These are phyloP conservation scores for Lactarius evosmus DNA, from an alignment of 768 basidiomycete genomes.

Conservation along the genomic window DNA sequence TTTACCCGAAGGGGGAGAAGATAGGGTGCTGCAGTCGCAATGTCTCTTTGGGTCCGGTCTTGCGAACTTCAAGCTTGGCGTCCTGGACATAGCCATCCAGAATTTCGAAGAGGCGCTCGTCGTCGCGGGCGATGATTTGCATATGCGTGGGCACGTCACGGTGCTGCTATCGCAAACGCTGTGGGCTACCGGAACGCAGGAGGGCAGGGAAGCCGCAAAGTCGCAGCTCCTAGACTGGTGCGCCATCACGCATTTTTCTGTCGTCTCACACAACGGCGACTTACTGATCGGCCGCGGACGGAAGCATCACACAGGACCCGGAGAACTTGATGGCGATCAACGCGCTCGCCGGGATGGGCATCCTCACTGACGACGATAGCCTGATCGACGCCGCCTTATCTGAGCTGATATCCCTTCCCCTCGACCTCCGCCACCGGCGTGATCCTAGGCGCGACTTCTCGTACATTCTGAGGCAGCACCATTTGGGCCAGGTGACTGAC, in stretches of 20 bases:
- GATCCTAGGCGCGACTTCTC: conserved; percentile 71
- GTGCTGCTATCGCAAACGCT: conserved; percentile 82
- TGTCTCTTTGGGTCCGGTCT: conserved; percentile 70
- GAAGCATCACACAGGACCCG: conserved; percentile 72
- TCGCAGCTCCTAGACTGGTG: conserved; percentile 79
- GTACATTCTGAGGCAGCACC: conserved; percentile 67
- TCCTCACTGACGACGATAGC: conserved; percentile 71
- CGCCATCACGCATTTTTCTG: conserved; percentile 31
- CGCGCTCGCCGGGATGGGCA: conserved; percentile 84
- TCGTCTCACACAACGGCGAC: neutral
- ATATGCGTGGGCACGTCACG: conserved; percentile 61
- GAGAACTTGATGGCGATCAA: conserved; percentile 81
- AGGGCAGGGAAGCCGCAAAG: conserved; percentile 75
- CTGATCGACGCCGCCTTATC: conserved; percentile 84
- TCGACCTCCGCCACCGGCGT: conserved; percentile 58
- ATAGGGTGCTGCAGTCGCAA: conserved; percentile 51
- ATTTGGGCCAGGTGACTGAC: conserved; percentile 62
- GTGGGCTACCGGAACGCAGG: conserved; percentile 78
- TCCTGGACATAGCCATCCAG: conserved; percentile 59
- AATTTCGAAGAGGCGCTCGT: conserved; percentile 66
- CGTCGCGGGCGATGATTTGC: conserved; percentile 46
- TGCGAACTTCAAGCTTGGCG: conserved; percentile 61
- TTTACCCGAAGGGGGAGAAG: conserved; percentile 46
- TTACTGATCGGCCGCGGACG: conserved; percentile 5
- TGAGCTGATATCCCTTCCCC: conserved; percentile 68